A percentile compares a stretch with the other conserved stretches of the same genome.
Conservation (phyloP, 2,329 filamentous ascomycete species). For the Stagonosporopsis vannaccii region DNA sequence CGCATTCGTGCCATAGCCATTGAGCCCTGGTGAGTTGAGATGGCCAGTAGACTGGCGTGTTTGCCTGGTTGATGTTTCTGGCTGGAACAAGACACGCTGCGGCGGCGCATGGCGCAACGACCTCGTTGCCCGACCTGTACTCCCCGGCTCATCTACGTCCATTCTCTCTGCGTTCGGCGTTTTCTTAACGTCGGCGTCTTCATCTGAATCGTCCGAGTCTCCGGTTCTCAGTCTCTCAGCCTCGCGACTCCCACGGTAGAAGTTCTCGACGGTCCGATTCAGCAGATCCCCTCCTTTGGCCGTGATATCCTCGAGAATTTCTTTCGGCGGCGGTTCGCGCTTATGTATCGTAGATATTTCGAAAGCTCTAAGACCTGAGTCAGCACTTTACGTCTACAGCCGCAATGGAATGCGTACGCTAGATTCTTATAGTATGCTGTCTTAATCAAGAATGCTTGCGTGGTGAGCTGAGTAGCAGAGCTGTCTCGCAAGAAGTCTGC, state of each 20-base stretch:
- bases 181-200: constrained; percentile 51
- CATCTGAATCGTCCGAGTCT: constrained; percentile 56
- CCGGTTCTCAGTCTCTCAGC: constrained; percentile 59
- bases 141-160: constrained; percentile 59
- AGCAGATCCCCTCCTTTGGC: constrained; percentile 85
- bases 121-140: constrained; percentile 49
- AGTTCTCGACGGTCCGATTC: constrained; percentile 80
- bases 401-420: constrained; percentile 56
- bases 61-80: constrained; percentile 73
- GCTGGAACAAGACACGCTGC: constrained; percentile 84
- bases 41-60: constrained; percentile 61
- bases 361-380: constrained; percentile 64
- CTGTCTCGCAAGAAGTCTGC: constrained; percentile 77
- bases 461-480: constrained; percentile 70
- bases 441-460: constrained; percentile 87
- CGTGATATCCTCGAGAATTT: constrained; percentile 81
- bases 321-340: constrained; percentile 83
- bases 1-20: constrained; percentile 47
- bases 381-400: constrained; percentile 17
- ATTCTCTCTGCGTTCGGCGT: constrained; percentile 62
- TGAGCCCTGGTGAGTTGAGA: constrained; percentile 54
- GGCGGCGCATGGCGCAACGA: constrained; percentile 81
- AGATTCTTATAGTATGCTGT: constrained; percentile 90
- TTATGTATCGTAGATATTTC: constrained; percentile 81
- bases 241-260: constrained; percentile 59